Conservation (phyloP, 306 rosid species). For the Vigna radiata region DNA sequence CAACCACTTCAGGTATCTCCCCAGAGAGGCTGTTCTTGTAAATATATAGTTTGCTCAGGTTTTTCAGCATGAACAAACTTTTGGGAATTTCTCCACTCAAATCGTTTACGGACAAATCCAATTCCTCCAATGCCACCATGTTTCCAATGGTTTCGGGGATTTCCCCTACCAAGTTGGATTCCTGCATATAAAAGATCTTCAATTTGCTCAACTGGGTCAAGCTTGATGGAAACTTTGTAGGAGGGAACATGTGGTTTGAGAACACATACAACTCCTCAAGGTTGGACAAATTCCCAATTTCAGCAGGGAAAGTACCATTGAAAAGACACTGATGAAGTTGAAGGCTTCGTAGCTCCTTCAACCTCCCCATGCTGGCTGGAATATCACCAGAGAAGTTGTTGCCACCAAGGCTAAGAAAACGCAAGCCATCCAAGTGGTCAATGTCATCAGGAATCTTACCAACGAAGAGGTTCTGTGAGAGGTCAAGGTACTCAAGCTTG, state of each 20-base stretch:
- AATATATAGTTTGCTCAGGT: constrained; percentile 54
- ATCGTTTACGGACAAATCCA: constrained; percentile 51
- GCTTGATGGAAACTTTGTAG: constrained; percentile 29
- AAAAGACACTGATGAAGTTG: constrained; percentile 40
- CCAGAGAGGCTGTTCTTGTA: constrained; percentile 57
- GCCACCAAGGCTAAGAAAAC: constrained; percentile 53
- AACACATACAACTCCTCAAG: constrained; percentile 53
- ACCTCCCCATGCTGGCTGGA: constrained; percentile 59
- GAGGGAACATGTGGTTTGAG: constrained; percentile 23
- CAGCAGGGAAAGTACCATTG: constrained; percentile 59
- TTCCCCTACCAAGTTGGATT: constrained; percentile 58
- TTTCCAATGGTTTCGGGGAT: constrained; percentile 64
- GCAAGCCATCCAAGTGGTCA: constrained; percentile 46
- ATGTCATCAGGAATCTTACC: constrained; percentile 62
- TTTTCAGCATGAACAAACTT: constrained; percentile 55
- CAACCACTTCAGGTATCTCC: constrained; percentile 61
- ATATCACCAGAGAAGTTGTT: constrained; percentile 63
- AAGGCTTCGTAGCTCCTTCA: constrained; percentile 53
- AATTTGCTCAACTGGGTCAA: constrained; percentile 62
- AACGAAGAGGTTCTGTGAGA: constrained; percentile 57
- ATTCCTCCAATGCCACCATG: constrained; percentile 53
- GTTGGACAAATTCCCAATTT: constrained; percentile 66
- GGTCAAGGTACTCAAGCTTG: constrained; percentile 56
- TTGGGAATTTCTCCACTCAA: constrained; percentile 66
- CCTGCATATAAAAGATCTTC: constrained; percentile 34